A percentile compares a stretch with the other conserved stretches of the same genome.
Evolutionary conservation across 331 rosid species (phyloP).

Genomic region (Rosa hybrid): DNA sequence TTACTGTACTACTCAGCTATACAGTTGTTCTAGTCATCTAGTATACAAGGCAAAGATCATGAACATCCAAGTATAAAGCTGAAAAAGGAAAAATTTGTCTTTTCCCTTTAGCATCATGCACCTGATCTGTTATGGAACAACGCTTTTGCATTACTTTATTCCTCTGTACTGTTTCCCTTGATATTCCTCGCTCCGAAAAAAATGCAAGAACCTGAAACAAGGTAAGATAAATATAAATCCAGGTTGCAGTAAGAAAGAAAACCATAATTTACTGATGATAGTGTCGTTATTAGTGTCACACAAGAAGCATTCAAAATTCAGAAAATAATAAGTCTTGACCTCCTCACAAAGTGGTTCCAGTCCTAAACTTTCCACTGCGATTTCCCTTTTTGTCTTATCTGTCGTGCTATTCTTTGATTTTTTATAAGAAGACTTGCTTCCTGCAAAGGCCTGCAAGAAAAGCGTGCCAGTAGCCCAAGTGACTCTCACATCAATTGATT

Average conservation of each 20-base stretch:
- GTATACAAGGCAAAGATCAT: not conserved
- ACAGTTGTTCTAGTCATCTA: not conserved
- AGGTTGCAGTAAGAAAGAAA: conserved; percentile 10
- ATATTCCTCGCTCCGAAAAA: conserved; percentile 72
- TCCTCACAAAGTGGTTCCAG: conserved; percentile 84
- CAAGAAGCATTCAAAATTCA: not conserved
- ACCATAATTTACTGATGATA: not conserved
- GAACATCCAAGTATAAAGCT: conserved; percentile 4
- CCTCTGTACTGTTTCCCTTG: conserved; percentile 62
- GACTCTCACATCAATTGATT: conserved; percentile 4
- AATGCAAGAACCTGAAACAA: conserved; percentile 70
- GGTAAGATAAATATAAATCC: conserved; percentile 21
- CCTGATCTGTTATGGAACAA: conserved; percentile 51
- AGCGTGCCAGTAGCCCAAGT: conserved; percentile 18
- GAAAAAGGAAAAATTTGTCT: not conserved
- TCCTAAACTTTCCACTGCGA: conserved; percentile 57
- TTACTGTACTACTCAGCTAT: not conserved
- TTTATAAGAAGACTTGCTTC: conserved; percentile 30
- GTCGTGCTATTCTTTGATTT: conserved; percentile 9
- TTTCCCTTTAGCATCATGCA: conserved; percentile 26
- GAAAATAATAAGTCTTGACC: conserved; percentile 39
- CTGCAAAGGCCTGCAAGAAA: conserved; percentile 65
- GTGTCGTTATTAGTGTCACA: not conserved
- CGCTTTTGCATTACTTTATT: conserved; percentile 75
- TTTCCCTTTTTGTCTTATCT: conserved; percentile 50